Base-by-base conservation (phyloP, 495 filamentous ascomycete genomes). In the Penicillium angulare region DNA sequence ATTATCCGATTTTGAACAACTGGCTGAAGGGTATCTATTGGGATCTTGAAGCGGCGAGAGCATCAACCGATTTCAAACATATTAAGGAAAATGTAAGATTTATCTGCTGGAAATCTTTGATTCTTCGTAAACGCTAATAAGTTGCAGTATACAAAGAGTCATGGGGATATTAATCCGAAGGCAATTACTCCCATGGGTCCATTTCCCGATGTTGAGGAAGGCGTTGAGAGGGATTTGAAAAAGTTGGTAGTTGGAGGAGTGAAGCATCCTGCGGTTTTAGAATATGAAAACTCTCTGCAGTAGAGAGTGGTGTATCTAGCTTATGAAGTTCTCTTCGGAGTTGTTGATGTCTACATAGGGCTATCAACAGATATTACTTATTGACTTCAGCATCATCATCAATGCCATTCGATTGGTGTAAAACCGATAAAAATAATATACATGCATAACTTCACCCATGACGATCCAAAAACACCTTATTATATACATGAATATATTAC, bases 121-220 rank as follows among this genome's bases (percentile, higher is more conserved):
- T 34, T 7, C 22, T 21, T 21, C n/a, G n/a, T n/a, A n/a, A 38
- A 3, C 8, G 8, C 24, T 27, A n/a, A 44, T 15, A 3, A 26
- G 15, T 29, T 18, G 27, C 31, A 76, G 69, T 81, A 81, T 48
- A 79, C 75, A 3, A 83, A 83, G 56, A 76, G 69, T 43, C 78
- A 80, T 46, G 27, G 21, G 3, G 74, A 84, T 58, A 81, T 86
- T 53, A 87, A 87, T 44, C 84, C 83, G 2, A 63, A 75, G 43
- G 65, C 75, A 3, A 84, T 88, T 49, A 85, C 84, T 3, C 86
- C 86, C 0, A 50, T 84, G 18, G 86, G 86, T 1, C 86, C 86
- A 9, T 63, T 79, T 53, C 86, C 86, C 7, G 72, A 86, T 60
- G 78, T 89, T 1, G 65, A 81, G 44, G 60, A 68, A 34, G 73